These are phyloP conservation scores for Diaporthe sp. DNA, from an alignment of 2,329 filamentous ascomycete species.

Conservation along the genomic window DNA sequence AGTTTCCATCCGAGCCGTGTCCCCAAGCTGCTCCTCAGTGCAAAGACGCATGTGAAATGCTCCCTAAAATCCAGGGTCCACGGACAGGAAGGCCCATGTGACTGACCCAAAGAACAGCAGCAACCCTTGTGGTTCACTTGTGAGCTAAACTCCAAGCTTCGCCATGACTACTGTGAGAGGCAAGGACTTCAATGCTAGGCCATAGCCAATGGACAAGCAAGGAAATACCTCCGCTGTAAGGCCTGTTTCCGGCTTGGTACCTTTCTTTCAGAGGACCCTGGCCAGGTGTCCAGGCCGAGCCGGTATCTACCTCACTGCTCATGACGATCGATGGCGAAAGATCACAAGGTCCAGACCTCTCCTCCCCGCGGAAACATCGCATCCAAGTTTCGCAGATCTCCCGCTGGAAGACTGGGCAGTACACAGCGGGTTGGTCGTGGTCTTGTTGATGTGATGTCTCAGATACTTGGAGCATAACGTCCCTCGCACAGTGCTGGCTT, in stretches of 20 bases:
- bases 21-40: background rate
- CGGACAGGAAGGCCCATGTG: background rate
- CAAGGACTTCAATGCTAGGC: background rate
- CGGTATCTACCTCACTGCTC: background rate
- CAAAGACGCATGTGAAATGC: slow-evolving; percentile 2
- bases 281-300: background rate
- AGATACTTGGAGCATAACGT: slow-evolving; percentile 13
- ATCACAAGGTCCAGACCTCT: background rate
- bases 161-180: background rate
- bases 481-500: slow-evolving; percentile 19
- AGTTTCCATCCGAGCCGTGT: slow-evolving; percentile 5
- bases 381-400: slow-evolving; percentile 11
- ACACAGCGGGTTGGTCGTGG: background rate
- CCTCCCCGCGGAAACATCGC: background rate
- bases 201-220: background rate
- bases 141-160: background rate
- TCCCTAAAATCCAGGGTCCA: background rate
- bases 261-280: background rate
- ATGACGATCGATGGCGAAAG: background rate
- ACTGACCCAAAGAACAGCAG: background rate
- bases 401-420: background rate
- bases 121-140: background rate
- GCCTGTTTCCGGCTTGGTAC: background rate
- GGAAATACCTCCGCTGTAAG: background rate
- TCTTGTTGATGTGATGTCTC: slow-evolving; percentile 6